A percentile compares a stretch with the other conserved stretches of the same genome.
Conservation (phyloP, 2,329 filamentous ascomycete genomes). For the Ophiognomonia clavigignenti-juglandacearum region DNA sequence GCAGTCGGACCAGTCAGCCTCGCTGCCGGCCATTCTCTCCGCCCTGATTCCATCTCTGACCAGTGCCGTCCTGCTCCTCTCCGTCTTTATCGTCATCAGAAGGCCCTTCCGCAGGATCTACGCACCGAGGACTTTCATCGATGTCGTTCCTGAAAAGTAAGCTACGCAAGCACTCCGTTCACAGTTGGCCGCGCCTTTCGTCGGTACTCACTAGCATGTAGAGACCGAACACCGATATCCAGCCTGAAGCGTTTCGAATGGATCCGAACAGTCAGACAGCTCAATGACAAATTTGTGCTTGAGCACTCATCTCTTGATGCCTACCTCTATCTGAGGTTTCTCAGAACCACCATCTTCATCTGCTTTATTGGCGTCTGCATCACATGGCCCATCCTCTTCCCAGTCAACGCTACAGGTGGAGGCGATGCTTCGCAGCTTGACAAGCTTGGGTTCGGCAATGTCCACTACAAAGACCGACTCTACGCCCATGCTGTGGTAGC, state of each 20-base stretch:
- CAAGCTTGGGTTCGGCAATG: constrained; percentile 50
- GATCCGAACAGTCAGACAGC: constrained; percentile 12
- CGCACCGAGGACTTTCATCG: constrained; percentile 19
- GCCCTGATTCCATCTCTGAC: constrained; percentile 18
- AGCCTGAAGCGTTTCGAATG: constrained; percentile 16
- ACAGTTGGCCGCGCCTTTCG: too few relatives aligned
- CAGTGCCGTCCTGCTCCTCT: constrained; percentile 15
- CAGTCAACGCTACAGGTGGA: constrained; percentile 79
- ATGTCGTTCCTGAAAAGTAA: constrained; percentile 19
- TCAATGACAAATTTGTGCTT: constrained; percentile 35
- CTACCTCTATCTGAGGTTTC: constrained; percentile 83
- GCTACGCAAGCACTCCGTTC: too few relatives aligned
- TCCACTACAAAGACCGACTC: constrained; percentile 57
- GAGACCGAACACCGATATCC: constrained; percentile 14
- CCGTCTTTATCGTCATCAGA: constrained; percentile 17
- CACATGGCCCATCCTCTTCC: constrained; percentile 80
- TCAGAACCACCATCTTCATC: constrained; percentile 71
- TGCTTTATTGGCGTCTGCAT: constrained; percentile 76
- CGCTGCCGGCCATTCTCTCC: constrained; percentile 14
- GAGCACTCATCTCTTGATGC: constrained; percentile 90
- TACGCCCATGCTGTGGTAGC: constrained; percentile 79
- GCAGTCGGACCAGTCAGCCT: constrained; percentile 14
- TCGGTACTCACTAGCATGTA: background rate
- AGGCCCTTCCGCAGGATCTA: constrained; percentile 18
- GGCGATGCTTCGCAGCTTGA: constrained; percentile 61